phyloP scores from a whole-genome alignment of 129 eudicot genomes.

The Helichrysum umbraculigerum region DNA sequence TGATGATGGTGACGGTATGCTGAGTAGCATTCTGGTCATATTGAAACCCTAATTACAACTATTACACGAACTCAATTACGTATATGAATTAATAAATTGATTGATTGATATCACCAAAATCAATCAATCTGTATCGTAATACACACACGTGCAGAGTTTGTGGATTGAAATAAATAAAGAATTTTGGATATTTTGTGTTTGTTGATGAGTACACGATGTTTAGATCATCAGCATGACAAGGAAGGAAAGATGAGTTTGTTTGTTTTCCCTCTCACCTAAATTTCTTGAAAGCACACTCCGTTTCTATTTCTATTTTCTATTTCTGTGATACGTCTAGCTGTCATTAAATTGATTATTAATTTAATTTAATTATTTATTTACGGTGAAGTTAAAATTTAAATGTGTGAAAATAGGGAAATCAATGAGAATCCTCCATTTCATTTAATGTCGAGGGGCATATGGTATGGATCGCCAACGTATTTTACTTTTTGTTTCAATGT shows the following conservation, averaged over 20 bases:
- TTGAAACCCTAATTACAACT: background rate
- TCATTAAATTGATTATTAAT: too few species aligned
- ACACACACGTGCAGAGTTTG: background rate
- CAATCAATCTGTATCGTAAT: background rate
- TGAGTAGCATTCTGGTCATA: constrained; percentile 28
- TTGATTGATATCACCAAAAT: constrained; percentile 15
- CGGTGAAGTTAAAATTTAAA: too few species aligned
- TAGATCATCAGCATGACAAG: background rate
- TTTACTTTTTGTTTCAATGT: too few species aligned
- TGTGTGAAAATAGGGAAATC: too few species aligned
- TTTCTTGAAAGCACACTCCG: too few species aligned
- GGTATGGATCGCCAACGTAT: too few species aligned
- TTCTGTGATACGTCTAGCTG: too few species aligned
- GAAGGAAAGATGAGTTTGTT: background rate
- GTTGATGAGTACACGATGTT: background rate
- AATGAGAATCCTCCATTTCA: too few species aligned
- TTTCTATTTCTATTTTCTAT: too few species aligned
- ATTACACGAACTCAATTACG: background rate
- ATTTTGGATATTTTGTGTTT: background rate
- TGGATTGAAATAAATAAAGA: background rate
- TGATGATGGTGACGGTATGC: constrained; percentile 24
- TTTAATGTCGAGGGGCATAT: too few species aligned
- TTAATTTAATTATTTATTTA: too few species aligned
- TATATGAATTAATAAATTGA: background rate
- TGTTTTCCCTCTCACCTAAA: background rate